Evolutionary conservation across 225 moss, liverwort and hornwort genomes (phyloP), one percentile per base, ranked within the genome.

Genomic region (Sphagnum tenellum): DNA sequence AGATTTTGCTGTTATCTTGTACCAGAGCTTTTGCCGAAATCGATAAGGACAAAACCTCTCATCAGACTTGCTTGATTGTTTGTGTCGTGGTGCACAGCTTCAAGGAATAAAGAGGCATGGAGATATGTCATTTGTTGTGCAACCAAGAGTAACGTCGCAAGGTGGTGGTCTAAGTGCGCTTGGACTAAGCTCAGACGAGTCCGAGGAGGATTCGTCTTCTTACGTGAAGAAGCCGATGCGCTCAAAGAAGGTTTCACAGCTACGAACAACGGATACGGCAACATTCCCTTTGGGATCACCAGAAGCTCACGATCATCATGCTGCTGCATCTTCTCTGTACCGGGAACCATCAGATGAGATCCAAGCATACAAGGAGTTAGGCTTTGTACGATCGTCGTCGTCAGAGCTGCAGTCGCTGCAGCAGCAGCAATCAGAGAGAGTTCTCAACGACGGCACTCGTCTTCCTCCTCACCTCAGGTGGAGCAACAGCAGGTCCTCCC

Each of bases 121-220:
- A 48, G 93, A 91, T 60, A 82, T 88, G 48, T 83, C 98, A 3
- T 93, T 99, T 71, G 76, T 88, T 47, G 78, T 90, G n/a, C 89
- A 87, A 66, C 85, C 89, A 4, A 82, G 86, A 59, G 29, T 29
- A 29, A 29, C 29, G 29, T 75, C 83, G 12, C 83, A 83, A 67
- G 86, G 75, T 45, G 74, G 70, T 55, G 81, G 74, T 12, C 82
- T 29, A 29, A 29, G 72, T 69, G 65, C 78, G 68, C 75, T 81
- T 2, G 64, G 57, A 8, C 61, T 29, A 29, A 29, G 29, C 29
- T 29, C 71, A 4, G 81, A 82, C 4, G 90, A 94, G 57, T 89
- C 90, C 6, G 90, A 93, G 49, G 93, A 99, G 29, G 29, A 29
- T 69, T 85, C 87, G 0, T 86, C 92, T 57, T 86, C 85, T 6